phyloP scores from a whole-genome alignment of 2,329 filamentous ascomycete genomes.

The Trichophaea hybrida region DNA sequence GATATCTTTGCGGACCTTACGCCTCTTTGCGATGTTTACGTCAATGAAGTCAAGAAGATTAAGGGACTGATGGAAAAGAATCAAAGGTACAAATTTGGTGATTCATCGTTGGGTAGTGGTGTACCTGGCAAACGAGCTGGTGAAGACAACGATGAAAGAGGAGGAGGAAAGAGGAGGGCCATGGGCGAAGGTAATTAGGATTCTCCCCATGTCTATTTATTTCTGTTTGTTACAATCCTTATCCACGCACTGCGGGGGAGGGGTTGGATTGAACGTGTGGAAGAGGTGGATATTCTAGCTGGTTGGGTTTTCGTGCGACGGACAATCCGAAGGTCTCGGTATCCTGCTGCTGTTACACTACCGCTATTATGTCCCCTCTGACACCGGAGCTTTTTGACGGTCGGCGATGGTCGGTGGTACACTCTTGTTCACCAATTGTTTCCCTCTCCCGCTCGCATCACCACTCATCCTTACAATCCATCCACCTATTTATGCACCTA shows the following conservation, averaged over 20 bases:
- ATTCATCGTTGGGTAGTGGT: conserved; percentile 3
- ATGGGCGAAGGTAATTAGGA: conserved; percentile 22
- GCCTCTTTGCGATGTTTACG: conserved; percentile 13
- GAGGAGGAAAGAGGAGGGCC: conserved; percentile 16
- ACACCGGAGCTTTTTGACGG: neutral
- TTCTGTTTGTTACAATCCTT: conserved; percentile 4
- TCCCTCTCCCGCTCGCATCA: neutral
- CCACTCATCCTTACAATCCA: neutral
- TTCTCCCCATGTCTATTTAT: conserved; percentile 4
- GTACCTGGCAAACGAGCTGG: conserved; percentile 12
- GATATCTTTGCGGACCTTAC: conserved; percentile 19
- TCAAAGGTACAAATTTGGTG: conserved; percentile 17
- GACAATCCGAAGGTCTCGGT: conserved; percentile 6
- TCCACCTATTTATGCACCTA: neutral
- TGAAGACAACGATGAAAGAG: conserved; percentile 11
- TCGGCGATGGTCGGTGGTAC: conserved; percentile 1
- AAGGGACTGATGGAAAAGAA: conserved; percentile 15
- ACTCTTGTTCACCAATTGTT: conserved; percentile 1
- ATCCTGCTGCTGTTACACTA: conserved; percentile 6
- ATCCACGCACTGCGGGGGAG: neutral
- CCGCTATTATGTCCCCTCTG: conserved; percentile 4
- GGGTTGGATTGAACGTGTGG: neutral
- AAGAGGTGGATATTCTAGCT: conserved; percentile 5
- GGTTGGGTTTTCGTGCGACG: conserved; percentile 2
- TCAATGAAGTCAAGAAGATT: conserved; percentile 13